Conservation (phyloP, 805 yeast species). For the Myxozyma nipponensis region DNA sequence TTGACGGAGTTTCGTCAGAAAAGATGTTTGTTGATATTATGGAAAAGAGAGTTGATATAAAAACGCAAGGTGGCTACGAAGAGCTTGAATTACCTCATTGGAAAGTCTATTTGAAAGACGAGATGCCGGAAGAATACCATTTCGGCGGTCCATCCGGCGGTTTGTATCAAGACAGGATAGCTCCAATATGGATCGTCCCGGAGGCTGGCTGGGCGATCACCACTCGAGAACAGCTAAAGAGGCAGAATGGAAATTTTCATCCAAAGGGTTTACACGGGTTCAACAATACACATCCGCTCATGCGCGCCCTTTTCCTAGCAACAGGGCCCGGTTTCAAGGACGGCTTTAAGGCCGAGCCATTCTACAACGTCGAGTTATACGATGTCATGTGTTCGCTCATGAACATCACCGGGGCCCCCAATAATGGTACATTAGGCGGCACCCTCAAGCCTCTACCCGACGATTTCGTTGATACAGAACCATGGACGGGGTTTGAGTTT, state of each 20-base stretch:
- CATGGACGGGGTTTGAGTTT: not conserved
- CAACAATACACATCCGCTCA: conserved; percentile 66
- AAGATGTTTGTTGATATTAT: conserved; percentile 48
- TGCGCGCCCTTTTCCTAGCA: conserved; percentile 80
- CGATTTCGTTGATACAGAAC: conserved; percentile 31
- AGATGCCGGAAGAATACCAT: conserved; percentile 51
- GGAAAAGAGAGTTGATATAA: conserved; percentile 35
- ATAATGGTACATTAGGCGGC: conserved; percentile 49
- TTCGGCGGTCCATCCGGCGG: conserved; percentile 48
- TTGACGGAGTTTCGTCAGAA: conserved; percentile 38
- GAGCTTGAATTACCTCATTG: conserved; percentile 33
- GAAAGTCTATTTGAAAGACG: conserved; percentile 51
- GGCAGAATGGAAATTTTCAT: conserved; percentile 47
- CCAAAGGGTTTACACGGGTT: conserved; percentile 85
- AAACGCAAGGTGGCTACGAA: conserved; percentile 33
- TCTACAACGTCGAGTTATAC: conserved; percentile 69
- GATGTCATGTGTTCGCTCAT: conserved; percentile 68
- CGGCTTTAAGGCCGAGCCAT: conserved; percentile 51
- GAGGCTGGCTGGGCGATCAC: conserved; percentile 74
- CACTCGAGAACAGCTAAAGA: conserved; percentile 54
- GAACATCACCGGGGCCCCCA: conserved; percentile 49
- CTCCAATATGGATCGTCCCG: conserved; percentile 85
- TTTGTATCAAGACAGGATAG: conserved; percentile 56
- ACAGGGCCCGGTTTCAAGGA: conserved; percentile 70
- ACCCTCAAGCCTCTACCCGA: conserved; percentile 29